Percentiles rank a stretch among this genome's conserved stretches.
phyloP scores from a whole-genome alignment of 352 stramenopile species.

The Phytophthora colocasiae region DNA sequence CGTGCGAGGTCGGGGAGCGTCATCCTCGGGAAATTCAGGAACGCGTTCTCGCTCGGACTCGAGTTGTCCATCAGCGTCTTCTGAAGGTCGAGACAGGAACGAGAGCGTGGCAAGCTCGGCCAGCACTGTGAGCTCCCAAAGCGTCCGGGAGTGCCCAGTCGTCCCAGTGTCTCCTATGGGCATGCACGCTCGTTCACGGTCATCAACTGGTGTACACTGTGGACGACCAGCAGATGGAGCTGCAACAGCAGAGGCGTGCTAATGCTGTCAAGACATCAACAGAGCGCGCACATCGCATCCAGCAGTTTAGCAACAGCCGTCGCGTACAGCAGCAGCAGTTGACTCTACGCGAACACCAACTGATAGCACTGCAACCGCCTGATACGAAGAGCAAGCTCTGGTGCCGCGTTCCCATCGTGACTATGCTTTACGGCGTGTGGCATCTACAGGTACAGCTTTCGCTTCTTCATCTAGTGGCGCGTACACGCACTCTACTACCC shows the following conservation, averaged over 20 bases:
- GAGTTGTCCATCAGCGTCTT: slow-evolving; percentile 22
- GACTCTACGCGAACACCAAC: slow-evolving; percentile 13
- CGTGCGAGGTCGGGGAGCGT: slow-evolving; percentile 13
- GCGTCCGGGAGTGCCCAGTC: slow-evolving; percentile 5
- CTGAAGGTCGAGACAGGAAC: slow-evolving; percentile 11
- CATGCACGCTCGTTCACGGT: slow-evolving; percentile 5
- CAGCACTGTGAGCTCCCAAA: slow-evolving; percentile 14
- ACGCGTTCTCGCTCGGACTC: slow-evolving; percentile 23
- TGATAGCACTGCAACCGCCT: slow-evolving; percentile 9
- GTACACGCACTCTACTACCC: slow-evolving; percentile 1
- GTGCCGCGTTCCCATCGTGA: slow-evolving; percentile 9
- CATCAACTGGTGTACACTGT: slow-evolving; percentile 18
- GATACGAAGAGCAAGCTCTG: slow-evolving; percentile 1
- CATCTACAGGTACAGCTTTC: slow-evolving; percentile 15
- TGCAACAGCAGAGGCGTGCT: slow-evolving; percentile 14
- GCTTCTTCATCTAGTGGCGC: background rate
- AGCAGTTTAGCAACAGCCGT: slow-evolving; percentile 3
- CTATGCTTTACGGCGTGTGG: slow-evolving; percentile 13
- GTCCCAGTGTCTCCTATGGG: slow-evolving; percentile 10
- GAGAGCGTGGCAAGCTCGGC: slow-evolving; percentile 17
- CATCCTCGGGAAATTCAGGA: slow-evolving; percentile 13
- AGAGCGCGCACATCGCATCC: slow-evolving; percentile 9
- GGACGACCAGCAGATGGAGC: slow-evolving; percentile 25
- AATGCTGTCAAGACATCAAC: slow-evolving; percentile 22
- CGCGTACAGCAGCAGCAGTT: slow-evolving; percentile 21